These are phyloP conservation scores for Blumeria hordei DNA, from an alignment of 2,329 filamentous ascomycete species.

Conservation along the genomic window DNA sequence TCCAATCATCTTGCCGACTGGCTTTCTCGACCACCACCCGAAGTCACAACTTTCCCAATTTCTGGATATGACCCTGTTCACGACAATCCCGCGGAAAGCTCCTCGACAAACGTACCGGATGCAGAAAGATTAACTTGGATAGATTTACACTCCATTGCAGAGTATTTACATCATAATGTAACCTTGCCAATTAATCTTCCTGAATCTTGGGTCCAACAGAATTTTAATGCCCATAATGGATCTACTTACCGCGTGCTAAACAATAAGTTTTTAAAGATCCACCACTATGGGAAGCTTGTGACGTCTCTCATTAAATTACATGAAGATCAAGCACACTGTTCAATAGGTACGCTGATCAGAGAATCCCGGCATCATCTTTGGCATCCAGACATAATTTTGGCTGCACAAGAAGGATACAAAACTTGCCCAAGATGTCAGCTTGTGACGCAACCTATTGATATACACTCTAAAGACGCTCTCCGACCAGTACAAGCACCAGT, in stretches of 20 bases:
- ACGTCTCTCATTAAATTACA: neutral
- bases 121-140: neutral
- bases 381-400: neutral
- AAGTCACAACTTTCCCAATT: neutral
- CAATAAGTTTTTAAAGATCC: neutral
- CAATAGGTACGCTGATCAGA: neutral
- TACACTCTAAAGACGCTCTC: neutral
- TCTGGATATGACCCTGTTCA: neutral
- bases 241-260: neutral
- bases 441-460: neutral
- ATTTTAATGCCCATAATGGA: neutral
- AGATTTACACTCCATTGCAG: neutral
- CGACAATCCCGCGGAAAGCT: neutral
- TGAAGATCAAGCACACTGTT: neutral
- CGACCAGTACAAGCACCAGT: no score
- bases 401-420: neutral
- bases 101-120: neutral
- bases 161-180: neutral
- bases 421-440: neutral
- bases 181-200: neutral
- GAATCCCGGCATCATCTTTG: neutral
- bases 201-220: neutral
- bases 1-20: neutral
- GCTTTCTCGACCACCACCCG: neutral
- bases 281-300: neutral